Evolutionary conservation across 2,329 filamentous ascomycete species (phyloP).

Genomic region (Colletotrichum lupini): DNA sequence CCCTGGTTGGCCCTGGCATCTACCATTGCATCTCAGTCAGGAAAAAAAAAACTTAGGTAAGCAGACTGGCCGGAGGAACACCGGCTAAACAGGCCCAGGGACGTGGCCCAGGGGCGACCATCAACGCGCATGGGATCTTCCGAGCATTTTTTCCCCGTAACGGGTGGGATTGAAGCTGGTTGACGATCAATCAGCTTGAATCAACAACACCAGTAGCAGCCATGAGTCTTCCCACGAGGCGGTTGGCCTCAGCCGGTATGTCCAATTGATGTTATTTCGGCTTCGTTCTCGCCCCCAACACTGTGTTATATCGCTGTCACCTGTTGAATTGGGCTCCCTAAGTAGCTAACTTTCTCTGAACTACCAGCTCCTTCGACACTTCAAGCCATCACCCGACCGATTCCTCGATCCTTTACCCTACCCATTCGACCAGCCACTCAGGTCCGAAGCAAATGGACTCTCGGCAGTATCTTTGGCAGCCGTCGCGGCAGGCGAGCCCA

Average conservation of each 20-base stretch:
- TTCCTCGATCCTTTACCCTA: slow-evolving; percentile 35
- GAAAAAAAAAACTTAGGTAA: not conserved
- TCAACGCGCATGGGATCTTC: not conserved
- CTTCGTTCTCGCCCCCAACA: not conserved
- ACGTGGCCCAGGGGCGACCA: not conserved
- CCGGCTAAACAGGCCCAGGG: not conserved
- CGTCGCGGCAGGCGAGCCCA: slow-evolving; percentile 10
- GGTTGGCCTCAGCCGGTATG: slow-evolving; percentile 37
- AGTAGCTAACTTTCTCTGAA: not conserved
- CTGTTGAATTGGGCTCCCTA: not conserved
- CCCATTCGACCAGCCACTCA: slow-evolving; percentile 42
- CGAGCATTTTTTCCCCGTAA: slow-evolving; percentile 27
- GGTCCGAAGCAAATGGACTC: slow-evolving; percentile 56
- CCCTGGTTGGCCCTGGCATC: slow-evolving; percentile 1
- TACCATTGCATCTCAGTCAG: not conserved
- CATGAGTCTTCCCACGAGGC: slow-evolving; percentile 39
- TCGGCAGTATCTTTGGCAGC: slow-evolving; percentile 49
- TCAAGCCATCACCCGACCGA: slow-evolving; percentile 17
- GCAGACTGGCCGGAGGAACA: not conserved
- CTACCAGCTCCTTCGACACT: slow-evolving; percentile 24
- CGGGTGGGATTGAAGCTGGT: slow-evolving; percentile 16
- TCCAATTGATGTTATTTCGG: not conserved
- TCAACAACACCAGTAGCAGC: slow-evolving; percentile 10
- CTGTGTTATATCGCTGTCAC: not conserved
- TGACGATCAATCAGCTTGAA: slow-evolving; percentile 3